Percentiles rank a stretch among this genome's conserved stretches.
phyloP scores from a whole-genome alignment of 164 flowering plant species.

The Kingdonia uniflora region DNA sequence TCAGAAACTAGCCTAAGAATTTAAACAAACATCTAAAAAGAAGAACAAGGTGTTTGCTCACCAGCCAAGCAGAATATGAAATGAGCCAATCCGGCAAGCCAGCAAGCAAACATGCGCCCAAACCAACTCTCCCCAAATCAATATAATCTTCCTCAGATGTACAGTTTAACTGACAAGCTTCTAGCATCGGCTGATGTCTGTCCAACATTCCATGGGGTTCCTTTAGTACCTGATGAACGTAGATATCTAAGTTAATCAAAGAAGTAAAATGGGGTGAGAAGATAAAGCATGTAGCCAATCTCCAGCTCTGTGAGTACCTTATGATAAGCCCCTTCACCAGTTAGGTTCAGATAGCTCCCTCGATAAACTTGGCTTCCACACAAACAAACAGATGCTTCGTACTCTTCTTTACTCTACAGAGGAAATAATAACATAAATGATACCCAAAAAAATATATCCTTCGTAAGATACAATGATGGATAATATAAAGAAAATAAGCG shows the following conservation, averaged over 20 bases:
- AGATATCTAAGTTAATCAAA: background rate
- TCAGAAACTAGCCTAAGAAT: constrained; percentile 6
- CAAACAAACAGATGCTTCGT: constrained; percentile 95
- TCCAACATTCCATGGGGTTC: constrained; percentile 87
- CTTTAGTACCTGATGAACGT: constrained; percentile 57
- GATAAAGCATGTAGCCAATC: background rate
- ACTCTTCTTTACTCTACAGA: constrained; percentile 92
- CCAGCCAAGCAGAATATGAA: constrained; percentile 96
- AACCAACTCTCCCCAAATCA: constrained; percentile 80
- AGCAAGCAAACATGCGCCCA: constrained; percentile 88
- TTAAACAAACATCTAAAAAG: no score
- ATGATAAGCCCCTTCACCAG: constrained; percentile 92
- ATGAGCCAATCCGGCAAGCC: constrained; percentile 95
- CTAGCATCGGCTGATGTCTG: constrained; percentile 72
- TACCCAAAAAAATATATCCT: background rate
- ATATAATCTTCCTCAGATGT: no score
- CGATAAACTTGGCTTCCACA: constrained; percentile 98
- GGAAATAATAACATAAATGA: constrained; percentile 6
- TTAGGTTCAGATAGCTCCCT: constrained; percentile 93
- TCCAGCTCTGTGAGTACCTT: constrained; percentile 37
- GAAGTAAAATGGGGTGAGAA: background rate
- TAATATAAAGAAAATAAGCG: constrained; percentile 12
- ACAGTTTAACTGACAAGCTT: no score
- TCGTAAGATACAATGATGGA: background rate
- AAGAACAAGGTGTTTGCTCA: constrained; percentile 13